Evolutionary conservation across 2,329 filamentous ascomycete genomes (phyloP).

Genomic region (Stemphylium beticola): DNA sequence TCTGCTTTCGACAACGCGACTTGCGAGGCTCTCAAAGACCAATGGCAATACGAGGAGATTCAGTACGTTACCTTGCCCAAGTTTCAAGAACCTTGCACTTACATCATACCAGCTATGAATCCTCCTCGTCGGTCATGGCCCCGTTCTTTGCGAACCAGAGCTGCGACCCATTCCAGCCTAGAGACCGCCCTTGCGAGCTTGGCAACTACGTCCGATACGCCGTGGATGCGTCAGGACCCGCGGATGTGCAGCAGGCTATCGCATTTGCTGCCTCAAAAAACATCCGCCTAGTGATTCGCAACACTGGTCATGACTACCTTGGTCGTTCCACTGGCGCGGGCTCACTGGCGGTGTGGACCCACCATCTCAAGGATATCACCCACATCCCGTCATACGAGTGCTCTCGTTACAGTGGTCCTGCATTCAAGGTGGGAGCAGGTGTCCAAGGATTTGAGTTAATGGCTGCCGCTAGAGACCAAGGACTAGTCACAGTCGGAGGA

Average conservation of each 20-base stretch:
- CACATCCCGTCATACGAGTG: conserved; percentile 16
- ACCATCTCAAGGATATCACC: conserved; percentile 27
- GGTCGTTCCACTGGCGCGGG: conserved; percentile 24
- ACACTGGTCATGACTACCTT: conserved; percentile 41
- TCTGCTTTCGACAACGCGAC: conserved; percentile 17
- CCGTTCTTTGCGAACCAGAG: conserved; percentile 32
- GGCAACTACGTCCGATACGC: conserved; percentile 32
- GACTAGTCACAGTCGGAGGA: conserved; percentile 27
- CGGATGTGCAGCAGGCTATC: conserved; percentile 23
- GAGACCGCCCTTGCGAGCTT: conserved; percentile 24
- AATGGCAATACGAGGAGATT: conserved; percentile 23
- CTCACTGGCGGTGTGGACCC: conserved; percentile 28
- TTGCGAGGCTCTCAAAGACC: conserved; percentile 20
- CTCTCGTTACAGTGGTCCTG: conserved; percentile 22
- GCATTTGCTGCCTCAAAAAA: conserved; percentile 32
- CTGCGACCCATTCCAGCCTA: conserved; percentile 29
- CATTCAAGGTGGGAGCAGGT: conserved; percentile 35
- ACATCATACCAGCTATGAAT: conserved; percentile 16
- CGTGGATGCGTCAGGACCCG: conserved; percentile 20
- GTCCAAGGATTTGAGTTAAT: conserved; percentile 32
- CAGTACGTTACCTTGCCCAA: conserved; percentile 11
- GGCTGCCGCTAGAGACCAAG: conserved; percentile 23
- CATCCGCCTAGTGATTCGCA: conserved; percentile 37
- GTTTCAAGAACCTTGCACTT: background rate
- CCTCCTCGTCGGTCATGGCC: conserved; percentile 34